These are phyloP conservation scores for Neofusicoccum sp. DNA, from an alignment of 2,329 filamentous ascomycete species.

Conservation along the genomic window DNA sequence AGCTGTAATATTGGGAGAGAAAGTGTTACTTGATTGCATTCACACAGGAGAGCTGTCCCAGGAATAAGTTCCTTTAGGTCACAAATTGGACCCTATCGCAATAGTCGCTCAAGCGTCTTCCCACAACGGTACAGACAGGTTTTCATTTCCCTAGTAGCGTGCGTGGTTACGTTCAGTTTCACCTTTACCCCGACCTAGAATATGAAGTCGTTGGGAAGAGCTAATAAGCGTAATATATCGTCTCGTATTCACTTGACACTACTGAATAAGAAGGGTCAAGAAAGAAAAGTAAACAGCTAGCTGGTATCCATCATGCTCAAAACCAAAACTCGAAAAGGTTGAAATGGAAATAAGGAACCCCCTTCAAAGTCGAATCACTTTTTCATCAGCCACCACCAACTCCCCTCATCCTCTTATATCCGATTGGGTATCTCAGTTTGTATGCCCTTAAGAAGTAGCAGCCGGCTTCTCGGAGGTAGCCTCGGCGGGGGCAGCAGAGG, in stretches of 20 bases:
- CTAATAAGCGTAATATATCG: no score
- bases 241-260: not conserved
- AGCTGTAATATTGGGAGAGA: no score
- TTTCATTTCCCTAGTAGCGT: no score
- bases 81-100: no score
- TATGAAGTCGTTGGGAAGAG: no score
- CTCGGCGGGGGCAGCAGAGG: not conserved
- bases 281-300: not conserved
- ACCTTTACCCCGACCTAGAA: no score
- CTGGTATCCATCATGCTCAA: conserved; percentile 10
- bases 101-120: no score
- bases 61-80: no score
- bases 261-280: not conserved
- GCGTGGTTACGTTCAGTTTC: no score
- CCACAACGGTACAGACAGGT: no score
- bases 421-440: conserved; percentile 2
- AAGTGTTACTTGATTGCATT: no score
- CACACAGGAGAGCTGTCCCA: no score
- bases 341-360: not conserved
- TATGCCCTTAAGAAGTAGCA: not conserved
- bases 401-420: not conserved
- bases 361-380: not conserved
- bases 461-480: conserved; percentile 10
- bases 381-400: not conserved
- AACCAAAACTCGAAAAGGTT: not conserved